Conservation (phyloP, 1,284 basidiomycete genomes). For the Trichosporon faecale region DNA sequence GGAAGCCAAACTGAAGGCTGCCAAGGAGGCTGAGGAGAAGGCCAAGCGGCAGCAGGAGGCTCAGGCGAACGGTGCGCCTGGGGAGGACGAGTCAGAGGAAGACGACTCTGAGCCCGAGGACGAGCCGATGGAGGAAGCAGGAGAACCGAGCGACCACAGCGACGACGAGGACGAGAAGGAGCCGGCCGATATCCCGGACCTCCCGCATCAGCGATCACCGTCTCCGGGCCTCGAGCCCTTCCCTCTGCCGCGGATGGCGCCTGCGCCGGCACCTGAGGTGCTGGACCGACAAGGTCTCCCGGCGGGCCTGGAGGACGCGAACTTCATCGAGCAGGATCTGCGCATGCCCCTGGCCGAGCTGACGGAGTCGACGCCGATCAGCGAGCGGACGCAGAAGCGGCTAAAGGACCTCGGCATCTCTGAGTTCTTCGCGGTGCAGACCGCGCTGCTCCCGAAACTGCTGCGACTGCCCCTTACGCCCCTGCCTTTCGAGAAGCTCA, state of each 20-base stretch:
- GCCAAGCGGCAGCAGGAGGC: constrained; percentile 11
- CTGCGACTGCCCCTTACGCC: constrained; percentile 54
- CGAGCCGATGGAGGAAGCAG: constrained; percentile 23
- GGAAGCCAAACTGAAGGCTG: constrained; percentile 4
- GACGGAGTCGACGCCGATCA: constrained; percentile 56
- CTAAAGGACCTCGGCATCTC: constrained; percentile 71
- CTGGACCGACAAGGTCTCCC: constrained; percentile 76
- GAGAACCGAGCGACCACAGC: constrained; percentile 20
- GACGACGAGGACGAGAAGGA: constrained; percentile 21
- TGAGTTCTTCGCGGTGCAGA: constrained; percentile 69
- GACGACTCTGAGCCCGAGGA: constrained; percentile 30
- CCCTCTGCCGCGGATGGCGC: constrained; percentile 66
- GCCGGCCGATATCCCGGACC: constrained; percentile 22
- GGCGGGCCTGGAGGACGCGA: constrained; percentile 66
- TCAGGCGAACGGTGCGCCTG: constrained; percentile 9
- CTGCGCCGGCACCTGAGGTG: constrained; percentile 65
- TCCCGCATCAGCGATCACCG: constrained; percentile 20
- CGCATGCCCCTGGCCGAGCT: constrained; percentile 56
- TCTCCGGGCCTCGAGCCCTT: constrained; percentile 55
- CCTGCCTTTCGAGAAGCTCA: constrained; percentile 67
- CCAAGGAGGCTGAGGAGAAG: constrained; percentile 9
- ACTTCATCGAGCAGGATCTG: constrained; percentile 63
- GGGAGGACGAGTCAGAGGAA: constrained; percentile 17
- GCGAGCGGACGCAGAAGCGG: constrained; percentile 62
- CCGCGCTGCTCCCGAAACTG: constrained; percentile 45